These are phyloP conservation scores for Monoraphidium neglectum DNA, from an alignment of 139 green algal genomes.

Conservation along the genomic window DNA sequence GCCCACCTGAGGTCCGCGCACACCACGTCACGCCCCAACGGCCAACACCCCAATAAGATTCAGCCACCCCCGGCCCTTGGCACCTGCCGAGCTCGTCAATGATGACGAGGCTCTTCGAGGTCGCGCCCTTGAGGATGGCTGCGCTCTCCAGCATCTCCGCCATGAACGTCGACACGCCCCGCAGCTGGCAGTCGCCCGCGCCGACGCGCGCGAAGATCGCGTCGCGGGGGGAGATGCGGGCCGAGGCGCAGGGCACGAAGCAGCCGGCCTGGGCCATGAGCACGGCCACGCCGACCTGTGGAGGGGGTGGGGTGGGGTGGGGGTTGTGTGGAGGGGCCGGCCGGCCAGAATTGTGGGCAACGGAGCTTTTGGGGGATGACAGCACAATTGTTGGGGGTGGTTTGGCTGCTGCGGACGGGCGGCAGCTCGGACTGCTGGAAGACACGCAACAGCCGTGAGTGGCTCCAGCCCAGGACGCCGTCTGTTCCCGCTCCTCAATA, in stretches of 20 bases:
- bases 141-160: constrained; percentile 98
- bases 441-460: too few species aligned
- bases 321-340: background rate
- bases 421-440: too few species aligned
- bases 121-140: constrained; percentile 78
- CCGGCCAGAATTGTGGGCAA: background rate
- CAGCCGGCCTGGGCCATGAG: constrained; percentile 93
- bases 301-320: background rate
- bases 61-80: too few species aligned
- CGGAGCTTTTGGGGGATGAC: too few species aligned
- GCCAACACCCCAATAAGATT: too few species aligned
- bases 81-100: constrained; percentile 95
- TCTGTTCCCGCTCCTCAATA: too few species aligned
- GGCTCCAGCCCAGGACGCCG: too few species aligned
- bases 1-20: too few species aligned
- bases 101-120: constrained; percentile 79
- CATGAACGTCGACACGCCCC: constrained; percentile 98
- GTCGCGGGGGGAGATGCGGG: constrained; percentile 88
- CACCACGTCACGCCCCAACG: too few species aligned
- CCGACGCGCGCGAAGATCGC: constrained; percentile 96
- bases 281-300: constrained; percentile 84
- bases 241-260: constrained; percentile 90
- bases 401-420: too few species aligned
- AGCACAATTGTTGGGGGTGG: too few species aligned
- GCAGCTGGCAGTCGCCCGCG: constrained; percentile 93